phyloP scores from a whole-genome alignment of 345 rosid genomes.

The Populus alba region DNA sequence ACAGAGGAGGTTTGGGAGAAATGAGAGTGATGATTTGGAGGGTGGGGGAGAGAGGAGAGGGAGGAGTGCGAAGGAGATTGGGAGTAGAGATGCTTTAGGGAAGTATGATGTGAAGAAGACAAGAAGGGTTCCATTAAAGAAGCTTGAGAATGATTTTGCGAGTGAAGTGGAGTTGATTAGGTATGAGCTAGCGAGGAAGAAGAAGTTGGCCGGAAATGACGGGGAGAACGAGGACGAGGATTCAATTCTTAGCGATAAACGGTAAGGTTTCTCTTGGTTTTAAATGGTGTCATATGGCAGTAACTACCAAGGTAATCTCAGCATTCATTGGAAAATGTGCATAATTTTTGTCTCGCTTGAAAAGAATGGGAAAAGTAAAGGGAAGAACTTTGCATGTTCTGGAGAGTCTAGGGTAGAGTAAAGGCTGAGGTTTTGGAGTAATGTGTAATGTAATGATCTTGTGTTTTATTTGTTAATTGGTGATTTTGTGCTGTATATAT shows the following conservation, averaged over 20 bases:
- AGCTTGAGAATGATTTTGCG: constrained; percentile 47
- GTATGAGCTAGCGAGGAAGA: constrained; percentile 52
- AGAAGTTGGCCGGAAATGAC: constrained; percentile 38
- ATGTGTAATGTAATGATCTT: background rate
- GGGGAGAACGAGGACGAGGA: constrained; percentile 31
- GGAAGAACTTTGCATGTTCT: background rate
- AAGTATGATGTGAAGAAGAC: constrained; percentile 63
- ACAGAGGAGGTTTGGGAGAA: constrained; percentile 43
- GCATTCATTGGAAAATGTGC: background rate
- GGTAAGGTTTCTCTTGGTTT: constrained; percentile 29
- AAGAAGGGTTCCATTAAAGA: constrained; percentile 62
- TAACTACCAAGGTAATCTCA: background rate
- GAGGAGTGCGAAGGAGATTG: constrained; percentile 48
- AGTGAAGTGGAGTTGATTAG: constrained; percentile 56
- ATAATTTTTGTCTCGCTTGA: background rate
- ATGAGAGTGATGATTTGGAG: constrained; percentile 46
- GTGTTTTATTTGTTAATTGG: background rate
- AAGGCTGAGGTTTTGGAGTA: background rate
- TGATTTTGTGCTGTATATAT: constrained; percentile 10
- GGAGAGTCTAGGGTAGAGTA: background rate
- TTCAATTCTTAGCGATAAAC: constrained; percentile 56
- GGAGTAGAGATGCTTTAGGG: constrained; percentile 74
- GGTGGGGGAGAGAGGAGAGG: constrained; percentile 37
- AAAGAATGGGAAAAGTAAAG: background rate
- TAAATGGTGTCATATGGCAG: background rate